phyloP scores from a whole-genome alignment of 2,329 filamentous ascomycete species.

The Pseudogymnoascus sp. region DNA sequence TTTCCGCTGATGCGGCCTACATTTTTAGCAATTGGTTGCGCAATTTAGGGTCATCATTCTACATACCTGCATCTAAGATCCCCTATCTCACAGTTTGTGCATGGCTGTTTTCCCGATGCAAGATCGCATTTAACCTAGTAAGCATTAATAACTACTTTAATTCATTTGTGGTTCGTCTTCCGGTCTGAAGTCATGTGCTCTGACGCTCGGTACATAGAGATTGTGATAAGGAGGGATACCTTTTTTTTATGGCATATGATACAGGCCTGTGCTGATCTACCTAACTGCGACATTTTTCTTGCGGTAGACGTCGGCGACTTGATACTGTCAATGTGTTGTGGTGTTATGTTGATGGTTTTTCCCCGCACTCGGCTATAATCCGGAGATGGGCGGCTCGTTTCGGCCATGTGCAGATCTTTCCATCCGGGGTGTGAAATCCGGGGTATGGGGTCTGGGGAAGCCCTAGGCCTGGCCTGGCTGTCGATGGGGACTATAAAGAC shows the following conservation, averaged over 20 bases:
- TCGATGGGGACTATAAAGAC: neutral
- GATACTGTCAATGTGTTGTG: slow-evolving; percentile 4
- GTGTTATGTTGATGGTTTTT: neutral
- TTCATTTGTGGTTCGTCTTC: neutral
- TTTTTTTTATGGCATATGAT: slow-evolving; percentile 10
- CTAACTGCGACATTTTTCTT: slow-evolving; percentile 2
- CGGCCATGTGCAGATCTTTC: neutral
- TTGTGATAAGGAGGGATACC: neutral
- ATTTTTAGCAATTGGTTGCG: neutral
- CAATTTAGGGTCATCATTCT: neutral
- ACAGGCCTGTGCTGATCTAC: slow-evolving; percentile 1
- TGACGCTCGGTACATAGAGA: neutral
- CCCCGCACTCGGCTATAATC: slow-evolving; percentile 11
- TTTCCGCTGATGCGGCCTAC: slow-evolving; percentile 9
- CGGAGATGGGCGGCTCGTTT: slow-evolving; percentile 6
- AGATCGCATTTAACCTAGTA: slow-evolving; percentile 9
- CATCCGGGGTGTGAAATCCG: neutral
- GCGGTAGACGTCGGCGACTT: neutral
- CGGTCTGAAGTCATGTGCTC: neutral
- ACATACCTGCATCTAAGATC: slow-evolving; percentile 10
- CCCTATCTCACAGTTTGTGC: slow-evolving; percentile 10
- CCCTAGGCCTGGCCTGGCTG: neutral
- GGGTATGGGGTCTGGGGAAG: neutral
- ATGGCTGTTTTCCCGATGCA: neutral
- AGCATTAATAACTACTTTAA: slow-evolving; percentile 6